phyloP scores from a whole-genome alignment of 768 basidiomycete species.

The Rhizopogon vinicolor region DNA sequence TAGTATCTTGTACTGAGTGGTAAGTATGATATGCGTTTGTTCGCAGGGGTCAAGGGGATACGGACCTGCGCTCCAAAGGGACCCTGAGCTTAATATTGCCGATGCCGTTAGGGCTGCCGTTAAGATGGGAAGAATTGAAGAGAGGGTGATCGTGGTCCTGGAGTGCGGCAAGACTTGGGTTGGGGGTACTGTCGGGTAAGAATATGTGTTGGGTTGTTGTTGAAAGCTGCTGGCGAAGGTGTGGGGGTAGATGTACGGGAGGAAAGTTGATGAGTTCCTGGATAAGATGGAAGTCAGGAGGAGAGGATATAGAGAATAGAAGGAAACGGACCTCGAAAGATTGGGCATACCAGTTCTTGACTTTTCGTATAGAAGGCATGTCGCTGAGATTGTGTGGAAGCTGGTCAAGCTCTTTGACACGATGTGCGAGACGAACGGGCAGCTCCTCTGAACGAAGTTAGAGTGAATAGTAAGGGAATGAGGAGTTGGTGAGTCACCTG shows the following conservation, averaged over 20 bases:
- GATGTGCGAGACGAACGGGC: conserved; percentile 90
- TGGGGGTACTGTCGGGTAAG: conserved; percentile 74
- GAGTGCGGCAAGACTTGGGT: conserved; percentile 56
- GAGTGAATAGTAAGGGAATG: not conserved
- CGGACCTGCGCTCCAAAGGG: conserved; percentile 80
- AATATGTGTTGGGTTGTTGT: conserved; percentile 27
- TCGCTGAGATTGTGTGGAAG: conserved; percentile 87
- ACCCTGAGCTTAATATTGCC: conserved; percentile 63
- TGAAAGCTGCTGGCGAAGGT: conserved; percentile 65
- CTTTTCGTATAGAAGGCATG: conserved; percentile 90
- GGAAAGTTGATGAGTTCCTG: conserved; percentile 92
- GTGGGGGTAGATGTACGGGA: conserved; percentile 59
- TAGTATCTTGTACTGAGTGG: conserved; percentile 60
- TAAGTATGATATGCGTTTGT: not conserved
- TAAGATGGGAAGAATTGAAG: conserved; percentile 13
- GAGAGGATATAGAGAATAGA: not conserved
- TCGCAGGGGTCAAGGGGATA: conserved; percentile 1
- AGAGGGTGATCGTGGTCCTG: conserved; percentile 8
- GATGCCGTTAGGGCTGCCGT: conserved; percentile 32
- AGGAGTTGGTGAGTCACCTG: conserved; percentile 44
- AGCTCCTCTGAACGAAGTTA: conserved; percentile 65
- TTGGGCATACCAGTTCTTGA: conserved; percentile 99
- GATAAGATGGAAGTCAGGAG: not conserved
- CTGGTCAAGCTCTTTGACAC: conserved; percentile 93
- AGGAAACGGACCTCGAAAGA: conserved; percentile 79